Evolutionary conservation across 2,329 filamentous ascomycete species (phyloP).

Genomic region (Colletotrichum godetiae): DNA sequence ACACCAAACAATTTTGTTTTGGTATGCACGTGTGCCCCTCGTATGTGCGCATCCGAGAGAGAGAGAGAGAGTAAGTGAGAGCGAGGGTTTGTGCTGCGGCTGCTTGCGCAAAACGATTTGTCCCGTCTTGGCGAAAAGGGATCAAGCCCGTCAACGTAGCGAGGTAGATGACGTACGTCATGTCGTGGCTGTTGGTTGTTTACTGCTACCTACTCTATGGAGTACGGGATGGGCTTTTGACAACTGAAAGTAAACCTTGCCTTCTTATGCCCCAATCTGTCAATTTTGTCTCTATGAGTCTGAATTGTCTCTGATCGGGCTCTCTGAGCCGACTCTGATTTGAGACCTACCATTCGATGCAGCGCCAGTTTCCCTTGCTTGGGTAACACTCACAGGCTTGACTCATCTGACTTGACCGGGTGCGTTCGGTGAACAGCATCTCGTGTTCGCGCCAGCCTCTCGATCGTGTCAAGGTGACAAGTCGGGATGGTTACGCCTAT

Average conservation of each 20-base stretch:
- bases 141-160: conserved; percentile 11
- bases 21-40: neutral
- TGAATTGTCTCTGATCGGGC: neutral
- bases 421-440: too few species aligned
- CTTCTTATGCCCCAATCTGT: neutral
- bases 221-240: too few species aligned
- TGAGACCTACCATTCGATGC: too few species aligned
- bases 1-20: neutral
- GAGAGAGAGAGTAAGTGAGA: neutral
- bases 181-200: neutral
- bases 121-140: conserved; percentile 30
- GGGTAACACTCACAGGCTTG: too few species aligned
- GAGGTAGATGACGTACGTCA: conserved; percentile 18
- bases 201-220: neutral
- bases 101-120: neutral
- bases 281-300: neutral
- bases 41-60: neutral
- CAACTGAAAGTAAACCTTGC: too few species aligned
- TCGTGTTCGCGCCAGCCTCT: too few species aligned
- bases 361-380: too few species aligned
- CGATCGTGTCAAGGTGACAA: neutral
- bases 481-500: neutral
- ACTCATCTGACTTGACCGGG: too few species aligned
- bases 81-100: neutral
- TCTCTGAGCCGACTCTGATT: neutral